Base-by-base conservation (phyloP, 2,329 filamentous ascomycete species). In the Sporothrix mexicana region DNA sequence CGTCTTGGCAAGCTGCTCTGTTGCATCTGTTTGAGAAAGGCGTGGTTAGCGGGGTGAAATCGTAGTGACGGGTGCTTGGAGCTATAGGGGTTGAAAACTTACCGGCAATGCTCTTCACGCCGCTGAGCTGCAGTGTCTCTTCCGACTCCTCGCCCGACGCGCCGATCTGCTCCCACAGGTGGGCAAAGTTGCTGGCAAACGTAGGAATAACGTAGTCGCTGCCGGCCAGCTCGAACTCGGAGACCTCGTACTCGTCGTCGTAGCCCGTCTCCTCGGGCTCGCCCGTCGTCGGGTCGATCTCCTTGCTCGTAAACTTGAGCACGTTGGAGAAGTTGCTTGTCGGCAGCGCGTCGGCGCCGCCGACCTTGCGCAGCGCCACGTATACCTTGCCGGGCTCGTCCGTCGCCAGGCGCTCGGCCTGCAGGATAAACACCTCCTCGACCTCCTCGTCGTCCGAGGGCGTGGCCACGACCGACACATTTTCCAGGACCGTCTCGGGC, bases 191-290 rank as follows among this genome's bases (percentile, higher is more conserved):
- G 80, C 95, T 93, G 20, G 95, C 95, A 81, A 97, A 99, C 1
- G 94, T 92, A 23, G 96, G 96, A 66, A 97, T 88, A 75, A 99
- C 90, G 82, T 98, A 99, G 82, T 99, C 96, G 77, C 94, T 94
- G 73, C 95, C 96, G 20, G 90, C 88, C 74, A 99, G 89, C 75
- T 98, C 95, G 74, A 98, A 90, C 80, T 98, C 94, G 75, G 96
- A 94, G 74, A 98, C 92, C 83, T 98, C 93, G 80, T 99, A 99
- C 84, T 99, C 96, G 79, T 99, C 96, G 70, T 98, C 95, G 81
- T 98, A 98, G 62, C 96, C 96, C 64, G 85, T 88, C 17, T 97
- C 94, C 81, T 99, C 96, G 0, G 95, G 93, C 83, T 98, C 94
- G 76, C 90, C 90, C n/a, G 93, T 97, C 36, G 92, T 92, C 6